Evolutionary conservation across 2,329 filamentous ascomycete species (phyloP).

Genomic region (Sclerotiophoma versabilis): DNA sequence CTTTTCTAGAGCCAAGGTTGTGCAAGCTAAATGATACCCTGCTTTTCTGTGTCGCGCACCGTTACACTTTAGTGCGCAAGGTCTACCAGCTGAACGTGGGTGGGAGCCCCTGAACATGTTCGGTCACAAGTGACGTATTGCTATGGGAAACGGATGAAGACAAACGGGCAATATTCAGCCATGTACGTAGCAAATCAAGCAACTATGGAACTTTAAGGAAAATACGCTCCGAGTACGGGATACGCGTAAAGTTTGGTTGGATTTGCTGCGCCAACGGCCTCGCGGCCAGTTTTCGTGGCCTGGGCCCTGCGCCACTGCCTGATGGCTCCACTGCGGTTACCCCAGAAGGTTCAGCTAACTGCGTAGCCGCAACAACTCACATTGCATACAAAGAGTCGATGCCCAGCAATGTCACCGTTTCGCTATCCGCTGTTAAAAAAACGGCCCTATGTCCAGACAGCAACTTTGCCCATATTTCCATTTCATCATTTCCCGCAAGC

Average conservation of each 20-base stretch:
- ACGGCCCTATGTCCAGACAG: neutral
- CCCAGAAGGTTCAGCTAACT: neutral
- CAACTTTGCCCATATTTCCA: neutral
- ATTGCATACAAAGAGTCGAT: constrained; percentile 6
- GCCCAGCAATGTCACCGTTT: constrained; percentile 6
- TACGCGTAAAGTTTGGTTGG: constrained; percentile 2
- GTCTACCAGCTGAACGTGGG: neutral
- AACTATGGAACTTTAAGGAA: neutral
- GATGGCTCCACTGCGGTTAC: constrained; percentile 8
- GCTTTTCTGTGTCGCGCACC: neutral
- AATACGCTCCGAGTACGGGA: constrained; percentile 3
- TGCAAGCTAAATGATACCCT: too few relatives aligned
- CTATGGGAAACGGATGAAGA: neutral
- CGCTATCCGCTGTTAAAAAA: neutral
- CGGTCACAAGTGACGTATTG: neutral
- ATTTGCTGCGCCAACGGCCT: constrained; percentile 4
- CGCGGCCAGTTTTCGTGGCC: neutral
- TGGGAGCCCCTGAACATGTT: too few relatives aligned
- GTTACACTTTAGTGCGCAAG: neutral
- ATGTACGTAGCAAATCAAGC: neutral
- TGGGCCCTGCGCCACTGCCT: constrained; percentile 8
- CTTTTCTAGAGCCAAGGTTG: constrained; percentile 23
- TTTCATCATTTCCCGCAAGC: constrained; percentile 9
- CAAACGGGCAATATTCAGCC: neutral
- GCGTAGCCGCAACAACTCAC: neutral